A percentile compares a stretch with the other conserved stretches of the same genome.
These are phyloP conservation scores for Eutrema yunnanense DNA, from an alignment of 345 rosid genomes.

Conservation along the genomic window DNA sequence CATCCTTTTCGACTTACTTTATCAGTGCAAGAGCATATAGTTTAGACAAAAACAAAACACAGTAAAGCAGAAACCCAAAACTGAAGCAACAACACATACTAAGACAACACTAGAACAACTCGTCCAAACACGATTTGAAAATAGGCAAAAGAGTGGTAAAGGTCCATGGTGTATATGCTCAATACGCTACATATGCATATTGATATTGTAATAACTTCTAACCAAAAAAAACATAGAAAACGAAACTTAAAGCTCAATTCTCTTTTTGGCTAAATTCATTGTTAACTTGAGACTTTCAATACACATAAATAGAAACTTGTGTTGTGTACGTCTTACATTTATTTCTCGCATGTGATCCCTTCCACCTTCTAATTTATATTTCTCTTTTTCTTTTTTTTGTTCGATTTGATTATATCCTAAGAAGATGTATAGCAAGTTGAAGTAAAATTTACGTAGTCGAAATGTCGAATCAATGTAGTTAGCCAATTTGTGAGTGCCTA, in stretches of 20 bases:
- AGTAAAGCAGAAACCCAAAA: not conserved
- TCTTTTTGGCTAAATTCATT: not conserved
- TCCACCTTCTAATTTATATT: not conserved
- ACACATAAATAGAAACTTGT: constrained; percentile 11
- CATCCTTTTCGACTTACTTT: not conserved
- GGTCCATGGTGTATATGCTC: not conserved
- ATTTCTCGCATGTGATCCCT: not conserved
- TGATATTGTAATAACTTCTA: not conserved
- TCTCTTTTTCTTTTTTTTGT: not conserved
- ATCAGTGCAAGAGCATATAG: not conserved
- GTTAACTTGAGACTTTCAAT: constrained; percentile 1
- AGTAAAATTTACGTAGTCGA: not conserved
- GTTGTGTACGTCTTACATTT: not conserved
- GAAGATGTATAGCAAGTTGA: constrained; percentile 7
- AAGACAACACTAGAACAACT: not conserved
- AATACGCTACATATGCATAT: not conserved
- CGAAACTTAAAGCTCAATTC: not conserved
- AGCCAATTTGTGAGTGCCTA: constrained; percentile 7
- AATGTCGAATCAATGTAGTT: constrained; percentile 17
- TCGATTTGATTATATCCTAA: not conserved
- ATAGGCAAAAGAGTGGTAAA: no score
- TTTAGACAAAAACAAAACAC: not conserved
- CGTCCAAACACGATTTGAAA: not conserved
- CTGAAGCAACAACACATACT: not conserved
- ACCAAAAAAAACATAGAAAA: not conserved